Base-by-base conservation (phyloP, 768 basidiomycete genomes). In the Amanita polypyramis region DNA sequence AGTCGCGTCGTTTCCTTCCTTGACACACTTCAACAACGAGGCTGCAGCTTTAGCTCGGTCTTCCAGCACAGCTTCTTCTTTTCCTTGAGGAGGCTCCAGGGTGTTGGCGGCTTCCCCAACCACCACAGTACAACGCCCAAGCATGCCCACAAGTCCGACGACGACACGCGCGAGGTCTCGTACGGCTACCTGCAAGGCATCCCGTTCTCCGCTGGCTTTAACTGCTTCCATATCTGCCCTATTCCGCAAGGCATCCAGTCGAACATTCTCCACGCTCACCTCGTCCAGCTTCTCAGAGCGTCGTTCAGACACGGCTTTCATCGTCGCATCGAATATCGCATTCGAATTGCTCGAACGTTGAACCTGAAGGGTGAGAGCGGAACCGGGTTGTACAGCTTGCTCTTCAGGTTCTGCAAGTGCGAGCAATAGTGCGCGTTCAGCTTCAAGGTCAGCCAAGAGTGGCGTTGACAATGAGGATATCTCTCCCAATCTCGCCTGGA, bases 281-380 rank as follows among this genome's bases (percentile, higher is more conserved):
- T 89, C 84, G 58, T 91, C 90, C 30, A 90, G 65, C 54, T 80
- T 80, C 53, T 89, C 86, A 3, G 82, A 85, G 51, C 75, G 80
- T 46, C 90, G 72, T 58, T 93, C 85, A 29, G 82, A 79, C 42
- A 82, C 80, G 12, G 87, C 87, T n/a, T 85, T 78, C 59, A 92
- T 75, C 32, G 85, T 87, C 12, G 86, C 89, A 40, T 89, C 86
- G 58, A 92, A 89, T 74, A 92, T 85, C 27, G 82, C 79, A 52
- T 68, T 72, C 3, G 86, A 80, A 59, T 90, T 92, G 49, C 73
- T 73, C 2, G 87, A 82, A 4, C 82, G 77, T 57, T 79, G 76
- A 23, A 87, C 60, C 47, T 80, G 74, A 45, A 66, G 61, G 51
- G 72, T 76, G 36, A 88, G 62, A 0, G 73, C 60, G 6, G 87